These are phyloP conservation scores for Cyclotella baltica DNA, from an alignment of 108 stramenopile species.

Conservation along the genomic window DNA sequence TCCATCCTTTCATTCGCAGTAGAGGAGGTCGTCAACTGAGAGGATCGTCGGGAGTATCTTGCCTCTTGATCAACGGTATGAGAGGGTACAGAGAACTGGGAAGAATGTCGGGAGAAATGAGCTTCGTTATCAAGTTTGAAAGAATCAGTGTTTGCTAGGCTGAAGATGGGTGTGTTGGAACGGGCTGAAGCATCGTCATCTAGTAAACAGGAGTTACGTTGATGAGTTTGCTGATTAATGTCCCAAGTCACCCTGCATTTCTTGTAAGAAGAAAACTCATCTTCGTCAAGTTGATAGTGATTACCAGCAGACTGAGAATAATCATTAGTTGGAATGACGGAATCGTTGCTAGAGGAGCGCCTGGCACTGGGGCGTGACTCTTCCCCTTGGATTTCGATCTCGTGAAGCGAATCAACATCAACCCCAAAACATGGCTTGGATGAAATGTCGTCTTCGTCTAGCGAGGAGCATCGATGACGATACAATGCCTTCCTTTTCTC, in stretches of 20 bases:
- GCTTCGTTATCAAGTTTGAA: background rate
- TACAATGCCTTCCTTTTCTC: background rate
- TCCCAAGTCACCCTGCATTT: background rate
- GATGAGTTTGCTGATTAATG: background rate
- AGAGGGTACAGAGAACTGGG: background rate
- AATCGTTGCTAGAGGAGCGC: background rate
- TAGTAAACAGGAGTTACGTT: background rate
- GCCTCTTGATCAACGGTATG: background rate
- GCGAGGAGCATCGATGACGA: background rate
- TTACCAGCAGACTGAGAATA: too few relatives aligned
- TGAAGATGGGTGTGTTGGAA: background rate
- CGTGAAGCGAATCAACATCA: background rate
- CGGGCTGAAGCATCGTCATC: too few relatives aligned
- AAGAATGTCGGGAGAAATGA: background rate
- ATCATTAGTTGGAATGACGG: background rate
- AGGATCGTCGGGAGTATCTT: background rate
- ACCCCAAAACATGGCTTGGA: background rate
- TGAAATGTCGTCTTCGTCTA: background rate
- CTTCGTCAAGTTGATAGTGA: too few relatives aligned
- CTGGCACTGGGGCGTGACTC: background rate
- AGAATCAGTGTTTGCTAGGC: background rate
- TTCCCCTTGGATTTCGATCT: background rate
- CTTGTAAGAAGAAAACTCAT: background rate
- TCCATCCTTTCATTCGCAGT: background rate
- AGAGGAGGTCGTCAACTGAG: background rate